Base-by-base conservation (phyloP, 2,329 filamentous ascomycete species). In the Trichoderma pleuroti region DNA sequence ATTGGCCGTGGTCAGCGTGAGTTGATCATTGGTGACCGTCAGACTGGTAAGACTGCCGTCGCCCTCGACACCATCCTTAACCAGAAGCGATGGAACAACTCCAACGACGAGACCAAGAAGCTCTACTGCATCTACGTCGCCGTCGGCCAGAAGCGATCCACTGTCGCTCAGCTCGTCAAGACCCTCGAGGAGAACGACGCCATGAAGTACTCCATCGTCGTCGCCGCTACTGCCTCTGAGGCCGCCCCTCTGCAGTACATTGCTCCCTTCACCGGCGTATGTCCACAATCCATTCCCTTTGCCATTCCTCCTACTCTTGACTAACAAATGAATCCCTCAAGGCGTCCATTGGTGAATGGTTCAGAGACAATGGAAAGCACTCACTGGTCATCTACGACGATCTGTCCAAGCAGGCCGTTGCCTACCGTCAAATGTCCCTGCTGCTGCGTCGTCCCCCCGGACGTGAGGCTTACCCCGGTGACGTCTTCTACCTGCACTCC, bases 1-100 rank as follows among this genome's bases (percentile, higher is more conserved):
- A 98, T 99, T 80, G 96, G 96, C 84, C 96, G 96, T 95, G 96
- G 96, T 82, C 96, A 99, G 90, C 96, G 96, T 95, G 96, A 99
- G 89, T 88, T 99, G 90, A 98, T 99, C 85, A 99, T 99, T 85
- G 96, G 96, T 88, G 96, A 99, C 84, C 96, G 96, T 94, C 96
- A 99, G 87, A 99, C 96, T 80, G 96, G 96, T 86, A 99, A 99
- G 92, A 99, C 96, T 82, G 96, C 96, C 80, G 95, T 99, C 82
- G 95, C 92, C 80, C 93, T 99, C 74, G 96, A 99, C 84, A 91
- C 95, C 84, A 98, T 99, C 78, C 91, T 99, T 74, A 99, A 99
- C 92, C 96, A 99, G 90, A 97, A 96, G 91, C 90, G 95, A 82
- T 98, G 95, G 95, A 99, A 99, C 91, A 87, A 85, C 82, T 80